Base-by-base conservation (phyloP, 805 yeast species). In the Candida cerambycidarum region DNA sequence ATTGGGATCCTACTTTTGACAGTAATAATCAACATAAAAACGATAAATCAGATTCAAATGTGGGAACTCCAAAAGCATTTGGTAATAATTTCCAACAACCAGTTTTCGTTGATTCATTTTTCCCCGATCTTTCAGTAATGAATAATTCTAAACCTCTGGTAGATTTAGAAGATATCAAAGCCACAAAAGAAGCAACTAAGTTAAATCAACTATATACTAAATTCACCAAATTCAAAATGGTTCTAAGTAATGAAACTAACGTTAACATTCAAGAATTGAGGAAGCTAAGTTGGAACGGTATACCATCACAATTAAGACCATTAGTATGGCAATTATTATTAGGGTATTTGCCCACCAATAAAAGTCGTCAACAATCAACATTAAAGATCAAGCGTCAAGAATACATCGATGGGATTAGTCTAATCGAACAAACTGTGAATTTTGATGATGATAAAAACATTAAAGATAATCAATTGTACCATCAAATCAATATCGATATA, bases 401-500 rank as follows among this genome's bases (percentile, higher is more conserved):
- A 57, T 93, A 92, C 58, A 56, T 71, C 29, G 89, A 84, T 45
- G 93, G 96, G 3, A 73, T 89, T 3, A 64, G 73, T 2, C 85
- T 34, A 12, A 47, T 83, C 50, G 82, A 43, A 27, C 30, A 80
- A n/a, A 78, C 81, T 48, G 67, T 71, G 23, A 59, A 64, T 39
- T 57, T 64, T 44, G 63, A 63, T 29, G 77, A 59, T 38, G 25
- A 35, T 38, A 24, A 78, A 33, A 74, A 80, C 24, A 48, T 47
- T 6, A 38, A 39, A 5, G 42, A 42, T 18, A 41, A 41, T 16
- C 80, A 82, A 32, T 81, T 95, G 43, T 92, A 96, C 86, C 98
- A 93, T 68, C 99, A 92, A 67, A 90, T 92, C 50, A 84, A 83
- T 45, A 93, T 93, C 48, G 99, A 92, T 62, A 87, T 93, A 16